Percentiles rank a stretch among this genome's conserved stretches.
Evolutionary conservation across 2,329 filamentous ascomycete species (phyloP).

Genomic region (Microsporum audouinii): DNA sequence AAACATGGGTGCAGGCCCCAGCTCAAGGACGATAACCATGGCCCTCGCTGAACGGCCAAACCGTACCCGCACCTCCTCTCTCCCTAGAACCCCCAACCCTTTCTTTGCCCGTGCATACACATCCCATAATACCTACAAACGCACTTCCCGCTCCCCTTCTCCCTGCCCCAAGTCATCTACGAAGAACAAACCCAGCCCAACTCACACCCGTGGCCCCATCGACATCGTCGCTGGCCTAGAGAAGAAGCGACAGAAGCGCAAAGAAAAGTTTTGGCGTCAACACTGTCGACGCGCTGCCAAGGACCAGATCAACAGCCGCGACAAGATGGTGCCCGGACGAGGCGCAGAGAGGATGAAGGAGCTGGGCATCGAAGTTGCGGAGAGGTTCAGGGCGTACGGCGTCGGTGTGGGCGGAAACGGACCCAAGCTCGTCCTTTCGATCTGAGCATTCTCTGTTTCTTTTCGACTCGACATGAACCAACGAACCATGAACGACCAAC

Average conservation of each 20-base stretch:
- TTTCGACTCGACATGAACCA: not conserved
- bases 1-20: slow-evolving; percentile 39
- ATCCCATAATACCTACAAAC: not conserved
- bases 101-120: slow-evolving; percentile 39
- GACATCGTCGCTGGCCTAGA: slow-evolving; percentile 96
- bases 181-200: slow-evolving; percentile 30
- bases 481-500: not conserved
- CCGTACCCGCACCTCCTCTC: slow-evolving; percentile 68
- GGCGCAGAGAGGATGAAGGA: slow-evolving; percentile 90
- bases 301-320: slow-evolving; percentile 47
- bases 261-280: slow-evolving; percentile 84
- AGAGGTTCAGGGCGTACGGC: slow-evolving; percentile 60
- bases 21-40: slow-evolving; percentile 29
- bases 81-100: slow-evolving; percentile 66
- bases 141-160: slow-evolving; percentile 16
- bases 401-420: slow-evolving; percentile 26
- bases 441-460: not conserved
- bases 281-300: slow-evolving; percentile 73
- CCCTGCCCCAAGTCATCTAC: slow-evolving; percentile 13
- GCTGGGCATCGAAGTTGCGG: slow-evolving; percentile 77
- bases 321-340: slow-evolving; percentile 63
- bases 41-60: slow-evolving; percentile 52
- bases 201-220: slow-evolving; percentile 80
- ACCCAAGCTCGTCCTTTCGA: slow-evolving; percentile 57
- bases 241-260: slow-evolving; percentile 81